Conservation (phyloP, 2,329 filamentous ascomycete species). For the Colletotrichum musicola region DNA sequence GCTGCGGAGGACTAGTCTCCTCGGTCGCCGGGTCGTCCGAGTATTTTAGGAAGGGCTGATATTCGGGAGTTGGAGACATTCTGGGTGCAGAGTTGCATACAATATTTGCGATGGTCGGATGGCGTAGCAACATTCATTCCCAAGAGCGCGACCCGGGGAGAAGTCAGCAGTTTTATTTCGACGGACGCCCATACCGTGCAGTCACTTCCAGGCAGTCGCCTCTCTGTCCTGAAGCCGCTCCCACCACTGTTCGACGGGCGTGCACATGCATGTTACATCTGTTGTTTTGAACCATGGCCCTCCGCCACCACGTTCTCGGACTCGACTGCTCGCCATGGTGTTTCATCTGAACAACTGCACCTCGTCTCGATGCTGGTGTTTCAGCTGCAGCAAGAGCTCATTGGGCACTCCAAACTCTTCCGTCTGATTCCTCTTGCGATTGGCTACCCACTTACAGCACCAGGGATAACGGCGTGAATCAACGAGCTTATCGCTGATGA, state of each 20-base stretch:
- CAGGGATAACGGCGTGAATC: background rate
- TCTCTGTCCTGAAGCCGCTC: background rate
- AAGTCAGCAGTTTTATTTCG: slow-evolving; percentile 25
- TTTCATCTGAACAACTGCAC: slow-evolving; percentile 19
- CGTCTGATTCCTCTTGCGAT: background rate
- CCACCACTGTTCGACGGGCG: background rate
- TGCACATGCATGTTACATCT: slow-evolving; percentile 17
- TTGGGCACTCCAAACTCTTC: background rate
- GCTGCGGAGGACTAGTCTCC: slow-evolving; percentile 22
- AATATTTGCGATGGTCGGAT: slow-evolving; percentile 14
- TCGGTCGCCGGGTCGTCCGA: slow-evolving; percentile 39
- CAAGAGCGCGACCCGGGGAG: background rate
- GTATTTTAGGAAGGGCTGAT: slow-evolving; percentile 41
- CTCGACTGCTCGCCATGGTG: background rate
- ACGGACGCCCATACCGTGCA: background rate
- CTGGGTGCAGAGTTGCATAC: slow-evolving; percentile 30
- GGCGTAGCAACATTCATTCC: background rate
- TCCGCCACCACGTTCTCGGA: background rate
- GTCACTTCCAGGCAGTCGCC: too few species aligned
- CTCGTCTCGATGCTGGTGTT: slow-evolving; percentile 2
- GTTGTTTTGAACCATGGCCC: slow-evolving; percentile 16
- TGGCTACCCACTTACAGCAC: background rate
- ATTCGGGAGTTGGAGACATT: slow-evolving; percentile 36
- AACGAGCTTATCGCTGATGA: background rate
- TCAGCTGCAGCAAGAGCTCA: background rate